A percentile compares a stretch with the other conserved stretches of the same genome.
These are phyloP conservation scores for Babesia bigemina DNA, from an alignment of 169 alveolate genomes.

Conservation along the genomic window DNA sequence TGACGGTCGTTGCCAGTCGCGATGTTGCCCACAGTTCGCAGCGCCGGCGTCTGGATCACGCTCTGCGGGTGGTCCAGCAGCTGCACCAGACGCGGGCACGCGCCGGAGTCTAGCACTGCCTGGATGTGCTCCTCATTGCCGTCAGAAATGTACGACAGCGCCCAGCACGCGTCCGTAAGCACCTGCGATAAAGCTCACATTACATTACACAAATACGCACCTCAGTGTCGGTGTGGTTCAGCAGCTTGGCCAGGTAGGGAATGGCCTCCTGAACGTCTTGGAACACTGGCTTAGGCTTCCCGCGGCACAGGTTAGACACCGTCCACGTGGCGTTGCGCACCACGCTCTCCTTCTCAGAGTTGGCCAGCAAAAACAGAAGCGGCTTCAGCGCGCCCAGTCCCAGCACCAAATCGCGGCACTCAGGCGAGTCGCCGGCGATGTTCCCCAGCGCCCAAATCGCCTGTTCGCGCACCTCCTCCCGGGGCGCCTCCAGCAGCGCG, in stretches of 20 bases:
- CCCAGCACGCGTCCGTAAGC: conserved; percentile 93
- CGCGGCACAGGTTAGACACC: conserved; percentile 92
- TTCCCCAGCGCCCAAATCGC: conserved; percentile 98
- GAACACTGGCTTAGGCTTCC: conserved; percentile 90
- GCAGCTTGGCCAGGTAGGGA: conserved; percentile 86
- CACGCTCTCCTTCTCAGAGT: conserved; percentile 87
- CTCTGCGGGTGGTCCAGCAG: conserved; percentile 85
- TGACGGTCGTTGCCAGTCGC: conserved; percentile 96
- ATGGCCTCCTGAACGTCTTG: conserved; percentile 84
- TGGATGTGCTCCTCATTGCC: conserved; percentile 90
- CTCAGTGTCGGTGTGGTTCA: conserved; percentile 84
- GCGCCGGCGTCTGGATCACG: conserved; percentile 93
- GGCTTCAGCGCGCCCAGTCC: conserved; percentile 88
- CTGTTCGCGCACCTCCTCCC: conserved; percentile 94
- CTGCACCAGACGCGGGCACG: conserved; percentile 90
- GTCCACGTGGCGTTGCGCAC: conserved; percentile 96
- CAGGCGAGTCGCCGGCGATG: conserved; percentile 97
- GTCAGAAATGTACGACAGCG: conserved; percentile 91
- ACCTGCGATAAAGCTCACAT: conserved; percentile 48
- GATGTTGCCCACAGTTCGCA: conserved; percentile 95
- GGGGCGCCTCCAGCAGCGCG: conserved; percentile 85
- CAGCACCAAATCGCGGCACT: conserved; percentile 89
- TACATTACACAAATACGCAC: conserved; percentile 44
- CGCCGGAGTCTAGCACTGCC: conserved; percentile 87
- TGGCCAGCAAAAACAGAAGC: conserved; percentile 76